phyloP scores from a whole-genome alignment of 116 monocot species.

The Trichopus zeylanicus region DNA sequence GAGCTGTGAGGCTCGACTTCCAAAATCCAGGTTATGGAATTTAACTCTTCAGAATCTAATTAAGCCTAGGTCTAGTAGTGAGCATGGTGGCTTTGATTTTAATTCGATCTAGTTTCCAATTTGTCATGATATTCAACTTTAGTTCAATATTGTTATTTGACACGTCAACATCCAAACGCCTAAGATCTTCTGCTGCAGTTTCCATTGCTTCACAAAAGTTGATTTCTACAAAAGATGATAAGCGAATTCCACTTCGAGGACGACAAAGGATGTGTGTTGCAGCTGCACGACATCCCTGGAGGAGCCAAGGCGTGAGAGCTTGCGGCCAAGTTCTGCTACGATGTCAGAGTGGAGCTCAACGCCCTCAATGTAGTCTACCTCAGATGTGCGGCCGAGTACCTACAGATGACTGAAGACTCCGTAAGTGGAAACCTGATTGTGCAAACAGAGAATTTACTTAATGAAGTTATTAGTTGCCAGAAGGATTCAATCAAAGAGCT shows the following conservation, averaged over 20 bases:
- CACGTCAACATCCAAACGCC: too few species aligned
- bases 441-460: constrained; percentile 51
- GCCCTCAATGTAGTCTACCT: constrained; percentile 41
- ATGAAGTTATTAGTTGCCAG: constrained; percentile 43
- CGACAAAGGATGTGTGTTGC: constrained; percentile 23
- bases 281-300: constrained; percentile 64
- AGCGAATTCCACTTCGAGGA: constrained; percentile 22
- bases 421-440: constrained; percentile 53
- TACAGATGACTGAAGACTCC: constrained; percentile 63
- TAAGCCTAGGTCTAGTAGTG: too few species aligned
- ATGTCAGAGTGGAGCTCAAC: constrained; percentile 49
- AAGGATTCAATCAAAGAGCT: constrained; percentile 58
- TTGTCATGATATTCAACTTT: too few species aligned
- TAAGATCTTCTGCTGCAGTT: constrained; percentile 30
- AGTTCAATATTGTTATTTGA: too few species aligned
- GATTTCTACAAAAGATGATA: constrained; percentile 48
- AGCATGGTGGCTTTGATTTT: too few species aligned
- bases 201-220: constrained; percentile 62
- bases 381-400: constrained; percentile 58
- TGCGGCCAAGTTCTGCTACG: constrained; percentile 66
- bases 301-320: constrained; percentile 66
- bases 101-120: too few species aligned
- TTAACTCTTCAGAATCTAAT: too few species aligned
- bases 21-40: too few species aligned
- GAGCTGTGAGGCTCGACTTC: too few species aligned